Evolutionary conservation across 805 yeast genomes (phyloP).

Genomic region (Aciculoconidium aculeatum): DNA sequence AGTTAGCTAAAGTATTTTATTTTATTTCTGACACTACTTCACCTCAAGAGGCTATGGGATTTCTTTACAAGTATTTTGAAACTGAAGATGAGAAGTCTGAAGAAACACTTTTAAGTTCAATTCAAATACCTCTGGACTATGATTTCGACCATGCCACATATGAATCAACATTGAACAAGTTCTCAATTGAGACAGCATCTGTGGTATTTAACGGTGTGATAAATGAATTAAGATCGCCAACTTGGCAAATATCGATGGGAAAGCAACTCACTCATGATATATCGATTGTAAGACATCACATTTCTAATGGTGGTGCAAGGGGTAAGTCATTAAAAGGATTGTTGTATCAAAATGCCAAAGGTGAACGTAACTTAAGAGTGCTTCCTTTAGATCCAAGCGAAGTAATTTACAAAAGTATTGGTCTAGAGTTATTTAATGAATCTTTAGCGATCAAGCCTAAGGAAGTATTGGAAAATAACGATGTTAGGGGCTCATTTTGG

Average conservation of each 20-base stretch:
- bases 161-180: conserved; percentile 17
- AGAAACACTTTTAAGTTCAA: conserved; percentile 14
- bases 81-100: conserved; percentile 20
- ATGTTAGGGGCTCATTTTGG: conserved; percentile 48
- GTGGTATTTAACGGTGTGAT: conserved; percentile 73
- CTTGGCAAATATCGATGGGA: conserved; percentile 53
- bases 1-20: conserved; percentile 28
- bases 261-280: conserved; percentile 54
- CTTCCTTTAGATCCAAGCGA: conserved; percentile 29
- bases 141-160: conserved; percentile 14
- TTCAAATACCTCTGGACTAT: conserved; percentile 14
- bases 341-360: conserved; percentile 38
- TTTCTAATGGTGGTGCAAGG: conserved; percentile 18
- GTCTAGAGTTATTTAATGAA: conserved; percentile 17
- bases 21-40: conserved; percentile 25
- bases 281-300: conserved; percentile 20
- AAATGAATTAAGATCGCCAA: conserved; percentile 38
- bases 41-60: conserved; percentile 32
- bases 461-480: conserved; percentile 10
- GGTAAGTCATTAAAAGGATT: conserved; percentile 29
- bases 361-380: conserved; percentile 39
- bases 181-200: conserved; percentile 41
- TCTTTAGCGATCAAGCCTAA: conserved; percentile 17
- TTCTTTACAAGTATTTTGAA: conserved; percentile 32
- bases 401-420: conserved; percentile 26